Percentiles rank a stretch among this genome's conserved stretches.
Conservation (phyloP, 768 basidiomycete species). For the Russula earlei region DNA sequence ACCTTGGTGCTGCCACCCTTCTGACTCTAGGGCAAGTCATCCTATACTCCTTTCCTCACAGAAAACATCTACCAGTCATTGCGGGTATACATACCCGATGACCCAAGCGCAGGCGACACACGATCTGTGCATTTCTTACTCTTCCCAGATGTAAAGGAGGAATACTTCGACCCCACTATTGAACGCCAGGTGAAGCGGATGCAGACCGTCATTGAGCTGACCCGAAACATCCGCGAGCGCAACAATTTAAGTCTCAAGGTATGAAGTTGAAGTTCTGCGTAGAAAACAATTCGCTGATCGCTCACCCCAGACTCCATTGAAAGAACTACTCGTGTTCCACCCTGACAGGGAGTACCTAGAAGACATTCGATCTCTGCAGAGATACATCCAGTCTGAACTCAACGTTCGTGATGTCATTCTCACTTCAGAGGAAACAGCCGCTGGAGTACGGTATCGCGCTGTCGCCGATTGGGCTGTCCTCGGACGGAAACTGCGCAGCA, state of each 20-base stretch:
- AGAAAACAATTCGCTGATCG: neutral
- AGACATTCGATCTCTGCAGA: slow-evolving; percentile 75
- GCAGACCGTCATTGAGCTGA: slow-evolving; percentile 90
- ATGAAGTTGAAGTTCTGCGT: slow-evolving; percentile 11
- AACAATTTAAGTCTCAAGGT: slow-evolving; percentile 87
- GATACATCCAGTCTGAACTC: slow-evolving; percentile 89
- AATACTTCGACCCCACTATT: slow-evolving; percentile 89
- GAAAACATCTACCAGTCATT: slow-evolving; percentile 94
- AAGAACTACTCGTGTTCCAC: slow-evolving; percentile 91
- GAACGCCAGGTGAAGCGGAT: slow-evolving; percentile 92
- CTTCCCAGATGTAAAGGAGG: slow-evolving; percentile 89
- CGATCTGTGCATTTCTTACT: slow-evolving; percentile 93
- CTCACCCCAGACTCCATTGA: slow-evolving; percentile 66
- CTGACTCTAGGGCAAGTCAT: slow-evolving; percentile 48
- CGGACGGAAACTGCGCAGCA: slow-evolving; percentile 88
- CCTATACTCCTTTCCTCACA: slow-evolving; percentile 96
- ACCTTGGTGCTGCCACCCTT: neutral
- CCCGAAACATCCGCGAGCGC: slow-evolving; percentile 79
- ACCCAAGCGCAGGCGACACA: slow-evolving; percentile 60
- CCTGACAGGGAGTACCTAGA: slow-evolving; percentile 72
- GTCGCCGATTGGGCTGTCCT: slow-evolving; percentile 94
- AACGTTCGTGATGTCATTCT: slow-evolving; percentile 88
- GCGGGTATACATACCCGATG: slow-evolving; percentile 72
- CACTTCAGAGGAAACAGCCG: slow-evolving; percentile 76
- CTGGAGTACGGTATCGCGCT: slow-evolving; percentile 84